These are phyloP conservation scores for Lecanicillium sp. DNA, from an alignment of 2,329 filamentous ascomycete species.

Conservation along the genomic window DNA sequence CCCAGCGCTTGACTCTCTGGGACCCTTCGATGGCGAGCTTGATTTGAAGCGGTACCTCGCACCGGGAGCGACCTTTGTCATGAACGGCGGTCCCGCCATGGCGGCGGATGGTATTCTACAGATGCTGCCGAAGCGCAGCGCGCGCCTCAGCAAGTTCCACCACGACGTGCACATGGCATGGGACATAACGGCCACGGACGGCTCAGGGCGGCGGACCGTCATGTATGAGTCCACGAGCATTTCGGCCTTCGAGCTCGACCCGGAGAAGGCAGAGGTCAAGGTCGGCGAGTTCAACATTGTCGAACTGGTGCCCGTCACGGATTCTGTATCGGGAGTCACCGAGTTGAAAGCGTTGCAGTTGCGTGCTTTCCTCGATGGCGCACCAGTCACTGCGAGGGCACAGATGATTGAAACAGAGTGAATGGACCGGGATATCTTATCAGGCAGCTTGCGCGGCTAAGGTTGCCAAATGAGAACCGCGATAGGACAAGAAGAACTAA, in stretches of 20 bases:
- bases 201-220: constrained; percentile 7
- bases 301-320: constrained; percentile 2
- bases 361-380: constrained; percentile 6
- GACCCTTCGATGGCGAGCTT: constrained; percentile 7
- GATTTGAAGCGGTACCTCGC: constrained; percentile 5
- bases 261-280: constrained; percentile 6
- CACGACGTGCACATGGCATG: constrained; percentile 8
- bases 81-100: constrained; percentile 8
- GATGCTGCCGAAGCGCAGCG: constrained; percentile 7
- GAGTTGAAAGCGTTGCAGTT: constrained; percentile 5
- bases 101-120: constrained; percentile 6
- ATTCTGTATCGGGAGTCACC: neutral
- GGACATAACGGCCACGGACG: constrained; percentile 4
- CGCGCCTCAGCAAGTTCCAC: constrained; percentile 5
- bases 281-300: constrained; percentile 9
- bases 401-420: constrained; percentile 6
- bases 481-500: too few species aligned
- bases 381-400: constrained; percentile 8
- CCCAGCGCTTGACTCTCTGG: constrained; percentile 11
- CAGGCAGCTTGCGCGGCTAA: too few species aligned
- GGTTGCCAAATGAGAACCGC: too few species aligned
- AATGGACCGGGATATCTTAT: too few species aligned
- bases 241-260: constrained; percentile 5
- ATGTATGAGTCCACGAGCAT: constrained; percentile 9
- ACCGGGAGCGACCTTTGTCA: constrained; percentile 9